Evolutionary conservation across 495 filamentous ascomycete genomes (phyloP).

Genomic region (Choiromyces venosus): DNA sequence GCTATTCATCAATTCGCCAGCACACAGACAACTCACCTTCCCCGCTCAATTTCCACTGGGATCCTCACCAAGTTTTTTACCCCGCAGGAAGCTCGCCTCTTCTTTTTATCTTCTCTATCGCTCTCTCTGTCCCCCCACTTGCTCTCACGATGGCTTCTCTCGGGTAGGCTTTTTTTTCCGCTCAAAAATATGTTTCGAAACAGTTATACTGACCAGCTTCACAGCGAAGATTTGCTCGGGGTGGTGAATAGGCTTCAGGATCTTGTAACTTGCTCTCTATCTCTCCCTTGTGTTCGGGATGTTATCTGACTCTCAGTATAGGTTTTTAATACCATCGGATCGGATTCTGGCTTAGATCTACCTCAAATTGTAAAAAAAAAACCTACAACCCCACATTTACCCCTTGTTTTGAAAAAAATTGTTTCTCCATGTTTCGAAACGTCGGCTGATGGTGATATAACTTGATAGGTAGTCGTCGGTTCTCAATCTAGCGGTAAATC

Average conservation of each 20-base stretch:
- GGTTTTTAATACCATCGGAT: constrained; percentile 97
- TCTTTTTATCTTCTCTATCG: constrained; percentile 12
- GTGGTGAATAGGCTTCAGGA: constrained; percentile 97
- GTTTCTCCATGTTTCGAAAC: constrained; percentile 23
- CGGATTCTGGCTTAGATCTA: constrained; percentile 84
- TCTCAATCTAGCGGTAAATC: constrained; percentile 99
- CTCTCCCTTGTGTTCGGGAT: constrained; percentile 4
- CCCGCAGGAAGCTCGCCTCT: constrained; percentile 9
- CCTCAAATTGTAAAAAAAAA: constrained; percentile 76
- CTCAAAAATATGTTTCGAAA: constrained; percentile 10
- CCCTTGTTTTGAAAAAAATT: constrained; percentile 20
- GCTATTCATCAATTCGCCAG: constrained; percentile 30
- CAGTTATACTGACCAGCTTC: constrained; percentile 43
- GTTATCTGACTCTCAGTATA: constrained; percentile 7
- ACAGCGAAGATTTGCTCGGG: constrained; percentile 86
- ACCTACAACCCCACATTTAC: constrained; percentile 40
- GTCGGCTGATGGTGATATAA: constrained; percentile 31
- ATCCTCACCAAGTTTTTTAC: constrained; percentile 20
- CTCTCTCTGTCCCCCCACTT: constrained; percentile 23
- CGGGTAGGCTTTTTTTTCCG: constrained; percentile 32
- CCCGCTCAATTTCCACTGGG: constrained; percentile 30
- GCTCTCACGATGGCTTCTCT: constrained; percentile 35
- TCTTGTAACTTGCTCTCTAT: constrained; percentile 50
- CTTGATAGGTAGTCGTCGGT: constrained; percentile 82
- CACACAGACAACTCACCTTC: constrained; percentile 33